Evolutionary conservation across 176 grass and related monocot genomes (phyloP).

Genomic region (Carex pumila): DNA sequence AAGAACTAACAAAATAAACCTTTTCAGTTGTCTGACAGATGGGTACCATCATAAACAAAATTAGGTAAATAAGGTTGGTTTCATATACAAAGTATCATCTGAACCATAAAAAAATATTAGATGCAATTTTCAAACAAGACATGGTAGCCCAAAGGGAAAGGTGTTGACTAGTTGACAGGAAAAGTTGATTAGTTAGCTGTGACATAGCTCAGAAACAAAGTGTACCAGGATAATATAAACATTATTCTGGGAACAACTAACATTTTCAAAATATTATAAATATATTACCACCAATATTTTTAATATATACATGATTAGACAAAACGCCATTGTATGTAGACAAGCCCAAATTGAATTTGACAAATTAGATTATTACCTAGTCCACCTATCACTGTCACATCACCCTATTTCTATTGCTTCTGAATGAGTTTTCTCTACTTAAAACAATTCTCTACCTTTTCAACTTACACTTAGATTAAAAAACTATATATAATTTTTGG

Average conservation of each 20-base stretch:
- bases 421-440: not conserved
- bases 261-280: not conserved
- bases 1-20: not conserved
- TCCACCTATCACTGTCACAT: not conserved
- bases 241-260: not conserved
- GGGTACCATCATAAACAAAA: not conserved
- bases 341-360: constrained; percentile 3
- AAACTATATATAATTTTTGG: not conserved
- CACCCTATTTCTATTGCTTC: not conserved
- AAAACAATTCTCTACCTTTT: not conserved
- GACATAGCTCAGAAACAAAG: not conserved
- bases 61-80: not conserved
- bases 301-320: not conserved
- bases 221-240: not conserved
- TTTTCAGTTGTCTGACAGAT: not conserved
- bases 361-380: not conserved
- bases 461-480: not conserved
- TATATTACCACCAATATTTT: not conserved
- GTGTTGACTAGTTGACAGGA: not conserved
- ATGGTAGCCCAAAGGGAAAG: not conserved
- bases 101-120: not conserved
- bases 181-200: not conserved
- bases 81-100: not conserved
- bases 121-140: not conserved
- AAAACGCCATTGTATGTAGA: constrained; percentile 5